Conservation (phyloP, 2,329 filamentous ascomycete species). For the Allantophomopsis lycopodina region DNA sequence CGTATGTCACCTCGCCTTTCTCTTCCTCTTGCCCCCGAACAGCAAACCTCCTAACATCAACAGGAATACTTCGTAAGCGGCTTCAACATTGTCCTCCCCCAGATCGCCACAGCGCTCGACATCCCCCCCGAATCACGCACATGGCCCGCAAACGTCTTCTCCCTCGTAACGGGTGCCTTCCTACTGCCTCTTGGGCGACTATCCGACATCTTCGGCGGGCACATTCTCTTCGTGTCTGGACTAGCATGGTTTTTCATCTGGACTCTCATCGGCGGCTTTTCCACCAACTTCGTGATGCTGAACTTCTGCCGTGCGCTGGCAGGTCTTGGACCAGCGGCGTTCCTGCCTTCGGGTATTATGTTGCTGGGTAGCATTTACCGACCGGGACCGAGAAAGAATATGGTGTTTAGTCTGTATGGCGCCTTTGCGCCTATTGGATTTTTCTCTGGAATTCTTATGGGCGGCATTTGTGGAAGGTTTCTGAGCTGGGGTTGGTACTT, state of each 20-base stretch:
- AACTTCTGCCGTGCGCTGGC: slow-evolving; percentile 58
- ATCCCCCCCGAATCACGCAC: slow-evolving; percentile 45
- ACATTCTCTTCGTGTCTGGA: slow-evolving; percentile 39
- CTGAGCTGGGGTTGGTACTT: slow-evolving; percentile 50
- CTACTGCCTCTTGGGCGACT: slow-evolving; percentile 48
- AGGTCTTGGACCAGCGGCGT: slow-evolving; percentile 56
- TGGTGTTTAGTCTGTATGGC: slow-evolving; percentile 40
- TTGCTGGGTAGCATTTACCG: slow-evolving; percentile 47
- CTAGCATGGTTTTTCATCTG: slow-evolving; percentile 50
- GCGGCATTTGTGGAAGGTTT: slow-evolving; percentile 41
- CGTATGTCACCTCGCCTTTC: slow-evolving; percentile 19
- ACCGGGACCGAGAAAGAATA: slow-evolving; percentile 50
- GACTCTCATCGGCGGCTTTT: slow-evolving; percentile 56
- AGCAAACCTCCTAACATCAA: background rate
- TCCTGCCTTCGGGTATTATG: slow-evolving; percentile 51
- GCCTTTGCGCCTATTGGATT: slow-evolving; percentile 35
- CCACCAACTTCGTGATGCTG: slow-evolving; percentile 49
- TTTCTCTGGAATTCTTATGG: slow-evolving; percentile 45
- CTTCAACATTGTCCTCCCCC: slow-evolving; percentile 57
- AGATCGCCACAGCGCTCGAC: slow-evolving; percentile 40
- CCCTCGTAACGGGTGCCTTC: slow-evolving; percentile 33
- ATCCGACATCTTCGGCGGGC: slow-evolving; percentile 45
- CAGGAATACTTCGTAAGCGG: slow-evolving; percentile 54
- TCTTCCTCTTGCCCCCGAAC: background rate
- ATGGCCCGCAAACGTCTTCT: slow-evolving; percentile 47